Evolutionary conservation across 2,329 filamentous ascomycete species (phyloP).

Genomic region (Capronia americana): DNA sequence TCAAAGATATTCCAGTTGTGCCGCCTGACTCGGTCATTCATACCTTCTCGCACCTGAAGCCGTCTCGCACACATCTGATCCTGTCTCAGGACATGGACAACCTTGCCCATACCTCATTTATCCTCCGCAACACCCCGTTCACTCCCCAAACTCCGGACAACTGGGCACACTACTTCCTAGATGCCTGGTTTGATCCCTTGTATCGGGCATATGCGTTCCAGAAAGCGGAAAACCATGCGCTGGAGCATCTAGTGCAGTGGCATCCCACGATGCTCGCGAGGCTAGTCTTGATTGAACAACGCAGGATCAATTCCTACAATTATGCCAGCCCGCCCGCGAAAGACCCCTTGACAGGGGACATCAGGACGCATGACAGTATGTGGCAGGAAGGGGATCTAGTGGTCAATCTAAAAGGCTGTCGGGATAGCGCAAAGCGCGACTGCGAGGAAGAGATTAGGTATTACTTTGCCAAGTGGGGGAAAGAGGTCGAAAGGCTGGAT

Average conservation of each 20-base stretch:
- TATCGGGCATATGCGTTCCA: conserved; percentile 96
- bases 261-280: conserved; percentile 94
- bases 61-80: conserved; percentile 78
- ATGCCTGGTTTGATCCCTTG: conserved; percentile 94
- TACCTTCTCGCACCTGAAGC: conserved; percentile 83
- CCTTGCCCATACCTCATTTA: conserved; percentile 75
- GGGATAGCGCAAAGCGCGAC: conserved; percentile 59
- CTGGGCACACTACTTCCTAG: conserved; percentile 90
- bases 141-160: conserved; percentile 61
- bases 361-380: conserved; percentile 58
- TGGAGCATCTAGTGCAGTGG: conserved; percentile 94
- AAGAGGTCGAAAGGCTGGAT: conserved; percentile 39
- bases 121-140: conserved; percentile 62
- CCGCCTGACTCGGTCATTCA: conserved; percentile 97
- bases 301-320: conserved; percentile 79
- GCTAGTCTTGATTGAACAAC: conserved; percentile 86
- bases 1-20: conserved; percentile 83
- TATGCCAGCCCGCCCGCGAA: conserved; percentile 41
- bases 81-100: conserved; percentile 85
- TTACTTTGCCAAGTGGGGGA: conserved; percentile 55
- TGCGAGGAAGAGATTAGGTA: conserved; percentile 75
- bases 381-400: conserved; percentile 87
- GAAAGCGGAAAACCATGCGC: conserved; percentile 87
- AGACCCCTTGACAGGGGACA: conserved; percentile 45
- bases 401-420: conserved; percentile 78